phyloP scores from a whole-genome alignment of 2,329 filamentous ascomycete genomes.

The Aspergillus thermomutatus region DNA sequence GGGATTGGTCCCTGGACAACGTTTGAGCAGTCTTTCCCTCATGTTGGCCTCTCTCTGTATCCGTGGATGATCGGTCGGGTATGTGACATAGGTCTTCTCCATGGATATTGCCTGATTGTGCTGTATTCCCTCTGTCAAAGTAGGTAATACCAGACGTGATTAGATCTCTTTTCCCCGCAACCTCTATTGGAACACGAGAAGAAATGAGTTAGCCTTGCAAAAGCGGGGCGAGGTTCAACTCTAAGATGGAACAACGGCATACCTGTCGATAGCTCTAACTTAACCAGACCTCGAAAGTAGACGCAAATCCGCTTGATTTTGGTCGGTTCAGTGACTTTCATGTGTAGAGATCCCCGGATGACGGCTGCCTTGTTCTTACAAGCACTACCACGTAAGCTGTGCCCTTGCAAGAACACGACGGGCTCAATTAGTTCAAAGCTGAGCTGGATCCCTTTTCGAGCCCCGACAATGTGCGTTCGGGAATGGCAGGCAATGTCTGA shows the following conservation, averaged over 20 bases:
- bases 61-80: conserved; percentile 37
- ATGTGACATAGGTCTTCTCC: conserved; percentile 62
- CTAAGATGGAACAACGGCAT: conserved; percentile 1
- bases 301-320: conserved; percentile 91
- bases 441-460: conserved; percentile 47
- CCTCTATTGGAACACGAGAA: background rate
- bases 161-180: conserved; percentile 70
- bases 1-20: background rate
- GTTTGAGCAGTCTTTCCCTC: background rate
- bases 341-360: conserved; percentile 77
- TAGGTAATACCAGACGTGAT: conserved; percentile 89
- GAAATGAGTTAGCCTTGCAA: background rate
- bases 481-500: background rate
- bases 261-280: conserved; percentile 94
- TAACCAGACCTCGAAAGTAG: conserved; percentile 77
- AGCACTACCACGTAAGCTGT: conserved; percentile 42
- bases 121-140: conserved; percentile 62
- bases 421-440: conserved; percentile 47
- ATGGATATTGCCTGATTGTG: conserved; percentile 54
- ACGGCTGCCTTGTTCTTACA: conserved; percentile 71
- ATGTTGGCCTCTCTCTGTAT: background rate
- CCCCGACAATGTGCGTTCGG: conserved; percentile 34
- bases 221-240: too few relatives aligned
- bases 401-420: conserved; percentile 47
- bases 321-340: conserved; percentile 80